Conservation (phyloP, 345 rosid genomes). For the Eucalyptus pauciflora region DNA sequence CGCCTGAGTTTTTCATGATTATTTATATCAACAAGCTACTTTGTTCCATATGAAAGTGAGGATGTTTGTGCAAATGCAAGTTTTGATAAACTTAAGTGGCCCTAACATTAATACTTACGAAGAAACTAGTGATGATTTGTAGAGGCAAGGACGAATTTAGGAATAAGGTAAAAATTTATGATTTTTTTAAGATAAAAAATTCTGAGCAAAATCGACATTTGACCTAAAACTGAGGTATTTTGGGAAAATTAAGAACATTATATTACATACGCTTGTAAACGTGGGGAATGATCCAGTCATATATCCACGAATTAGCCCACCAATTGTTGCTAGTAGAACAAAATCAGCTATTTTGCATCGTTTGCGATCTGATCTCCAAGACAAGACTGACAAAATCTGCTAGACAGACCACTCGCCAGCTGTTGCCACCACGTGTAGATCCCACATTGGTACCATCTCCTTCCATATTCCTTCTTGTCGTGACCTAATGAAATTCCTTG, state of each 20-base stretch:
- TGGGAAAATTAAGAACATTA: neutral
- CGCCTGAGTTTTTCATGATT: neutral
- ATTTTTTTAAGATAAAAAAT: neutral
- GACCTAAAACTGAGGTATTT: neutral
- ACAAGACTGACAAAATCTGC: neutral
- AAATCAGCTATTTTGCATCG: neutral
- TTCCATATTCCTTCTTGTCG: neutral
- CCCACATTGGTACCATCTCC: neutral
- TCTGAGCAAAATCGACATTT: neutral
- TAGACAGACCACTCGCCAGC: neutral
- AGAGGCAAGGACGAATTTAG: neutral
- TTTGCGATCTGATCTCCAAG: neutral
- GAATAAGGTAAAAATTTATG: accelerated
- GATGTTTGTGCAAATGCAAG: neutral
- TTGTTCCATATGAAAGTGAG: neutral
- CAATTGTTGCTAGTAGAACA: neutral
- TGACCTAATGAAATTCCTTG: neutral
- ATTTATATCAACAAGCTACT: neutral
- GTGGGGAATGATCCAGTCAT: neutral
- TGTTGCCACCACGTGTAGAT: neutral
- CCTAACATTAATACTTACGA: neutral
- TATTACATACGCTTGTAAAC: neutral
- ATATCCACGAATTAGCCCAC: neutral
- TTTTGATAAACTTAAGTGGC: neutral
- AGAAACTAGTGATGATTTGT: neutral